Evolutionary conservation across 2,329 filamentous ascomycete species (phyloP).

Genomic region (Fusarium hainanense): DNA sequence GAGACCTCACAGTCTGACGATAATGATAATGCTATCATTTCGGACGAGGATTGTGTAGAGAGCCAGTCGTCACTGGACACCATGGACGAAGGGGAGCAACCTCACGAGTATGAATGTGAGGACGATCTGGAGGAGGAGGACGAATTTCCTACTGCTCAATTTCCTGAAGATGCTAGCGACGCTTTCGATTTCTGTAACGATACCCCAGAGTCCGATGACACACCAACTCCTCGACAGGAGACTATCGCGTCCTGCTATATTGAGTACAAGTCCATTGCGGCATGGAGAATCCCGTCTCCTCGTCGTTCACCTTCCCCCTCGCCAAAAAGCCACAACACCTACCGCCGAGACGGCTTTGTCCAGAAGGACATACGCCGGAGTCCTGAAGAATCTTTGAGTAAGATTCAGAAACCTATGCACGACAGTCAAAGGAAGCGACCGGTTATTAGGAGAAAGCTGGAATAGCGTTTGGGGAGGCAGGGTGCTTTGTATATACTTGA

Average conservation of each 20-base stretch:
- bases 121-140: conserved; percentile 50
- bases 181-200: conserved; percentile 49
- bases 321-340: conserved; percentile 49
- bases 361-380: conserved; percentile 55
- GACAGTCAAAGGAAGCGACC: conserved; percentile 56
- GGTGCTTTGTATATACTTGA: conserved; percentile 55
- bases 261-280: conserved; percentile 50
- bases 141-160: conserved; percentile 54
- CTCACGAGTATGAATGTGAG: conserved; percentile 48
- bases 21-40: conserved; percentile 57
- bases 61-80: conserved; percentile 50
- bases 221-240: conserved; percentile 57
- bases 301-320: conserved; percentile 51
- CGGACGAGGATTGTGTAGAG: conserved; percentile 60
- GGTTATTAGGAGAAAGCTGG: conserved; percentile 55
- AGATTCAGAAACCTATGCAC: conserved; percentile 60
- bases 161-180: conserved; percentile 54
- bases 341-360: conserved; percentile 43
- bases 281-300: conserved; percentile 50
- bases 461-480: conserved; percentile 52
- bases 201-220: conserved; percentile 57
- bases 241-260: conserved; percentile 50
- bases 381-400: conserved; percentile 59
- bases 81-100: conserved; percentile 46
- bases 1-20: conserved; percentile 60